Evolutionary conservation across 78 protist genomes (phyloP), one percentile per base, ranked within the genome.

Genomic region (Mantamonas sphyraenae): DNA sequence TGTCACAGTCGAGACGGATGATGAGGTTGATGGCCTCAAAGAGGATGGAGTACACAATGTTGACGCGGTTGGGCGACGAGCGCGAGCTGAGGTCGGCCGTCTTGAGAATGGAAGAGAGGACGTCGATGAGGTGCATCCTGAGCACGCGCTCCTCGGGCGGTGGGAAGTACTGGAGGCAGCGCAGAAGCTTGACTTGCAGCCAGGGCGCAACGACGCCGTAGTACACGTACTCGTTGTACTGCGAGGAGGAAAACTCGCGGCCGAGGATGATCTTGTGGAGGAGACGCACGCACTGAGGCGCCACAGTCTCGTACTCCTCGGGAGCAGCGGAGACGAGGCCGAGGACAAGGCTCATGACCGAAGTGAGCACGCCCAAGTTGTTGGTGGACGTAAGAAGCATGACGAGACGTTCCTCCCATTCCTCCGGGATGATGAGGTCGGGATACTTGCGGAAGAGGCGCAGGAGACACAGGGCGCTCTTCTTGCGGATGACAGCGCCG

Each of bases 121-220:
- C 76, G 26, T 37, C 31, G 12, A 35, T 17, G 40, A 79, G 24
- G n/a, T 64, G 50, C 0, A 8, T 22, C 38, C 9, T 22, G 37
- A 73, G 63, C 22, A 37, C 45, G 19, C 63, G 40, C 12, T 75
- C 89, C 16, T 58, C 77, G 2, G 95, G 93, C 7, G 86, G 79
- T n/a, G 94, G 90, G 80, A 71, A 93, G 55, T 62, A 63, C 64
- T 90, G 93, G 26, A 96, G 82, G 62, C 96, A 19, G 30, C 93
- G 93, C 38, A 97, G 80, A 51, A 77, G 35, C 81, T 91, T 92
- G 64, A 94, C 94, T 73, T 93, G 93, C 45, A 94, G 74, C 89
- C 87, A 83, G n/a, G 99, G 99, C 40, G 83, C 67, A 20, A 94
- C 75, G 40, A 95, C 82, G 42, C 78, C 76, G 72, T 96, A 84